Conservation (phyloP, 108 stramenopile genomes). For the Cyclotella choctawhatcheeana region DNA sequence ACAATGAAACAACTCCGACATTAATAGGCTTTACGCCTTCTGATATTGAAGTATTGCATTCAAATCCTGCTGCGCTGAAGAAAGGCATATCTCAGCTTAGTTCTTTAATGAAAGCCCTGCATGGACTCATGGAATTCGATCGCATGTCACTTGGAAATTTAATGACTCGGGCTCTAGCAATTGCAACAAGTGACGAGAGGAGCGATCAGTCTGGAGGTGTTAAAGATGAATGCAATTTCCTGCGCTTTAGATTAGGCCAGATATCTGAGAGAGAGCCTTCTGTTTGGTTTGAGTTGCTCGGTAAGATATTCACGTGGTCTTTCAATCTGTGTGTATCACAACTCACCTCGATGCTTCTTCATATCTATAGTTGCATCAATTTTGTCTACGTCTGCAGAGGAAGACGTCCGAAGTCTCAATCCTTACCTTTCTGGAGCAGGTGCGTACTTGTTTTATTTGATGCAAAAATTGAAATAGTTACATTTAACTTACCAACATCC, state of each 20-base stretch:
- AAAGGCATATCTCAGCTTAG: slow-evolving; percentile 72
- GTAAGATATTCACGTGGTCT: neutral
- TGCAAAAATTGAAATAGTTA: neutral
- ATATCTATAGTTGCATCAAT: slow-evolving; percentile 68
- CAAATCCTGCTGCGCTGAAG: slow-evolving; percentile 65
- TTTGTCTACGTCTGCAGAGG: slow-evolving; percentile 81
- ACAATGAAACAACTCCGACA: slow-evolving; percentile 78
- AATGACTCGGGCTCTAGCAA: slow-evolving; percentile 86
- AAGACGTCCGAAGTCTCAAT: slow-evolving; percentile 87
- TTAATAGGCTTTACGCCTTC: slow-evolving; percentile 84
- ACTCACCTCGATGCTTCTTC: neutral
- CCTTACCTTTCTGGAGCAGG: slow-evolving; percentile 80
- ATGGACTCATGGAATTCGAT: slow-evolving; percentile 90
- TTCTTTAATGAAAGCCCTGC: slow-evolving; percentile 79
- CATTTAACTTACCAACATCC: neutral
- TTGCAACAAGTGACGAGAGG: slow-evolving; percentile 89
- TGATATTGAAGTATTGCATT: slow-evolving; percentile 80
- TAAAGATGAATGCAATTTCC: slow-evolving; percentile 81
- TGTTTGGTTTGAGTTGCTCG: slow-evolving; percentile 90
- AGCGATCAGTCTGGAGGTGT: slow-evolving; percentile 74
- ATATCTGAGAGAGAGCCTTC: slow-evolving; percentile 87
- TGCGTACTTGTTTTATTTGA: neutral
- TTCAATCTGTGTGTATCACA: neutral
- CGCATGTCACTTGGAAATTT: slow-evolving; percentile 90
- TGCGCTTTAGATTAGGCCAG: slow-evolving; percentile 88